Percentiles rank a stretch among this genome's conserved stretches.
Conservation (phyloP, 2,329 filamentous ascomycete species). For the Ophiosphaerella herpotricha region DNA sequence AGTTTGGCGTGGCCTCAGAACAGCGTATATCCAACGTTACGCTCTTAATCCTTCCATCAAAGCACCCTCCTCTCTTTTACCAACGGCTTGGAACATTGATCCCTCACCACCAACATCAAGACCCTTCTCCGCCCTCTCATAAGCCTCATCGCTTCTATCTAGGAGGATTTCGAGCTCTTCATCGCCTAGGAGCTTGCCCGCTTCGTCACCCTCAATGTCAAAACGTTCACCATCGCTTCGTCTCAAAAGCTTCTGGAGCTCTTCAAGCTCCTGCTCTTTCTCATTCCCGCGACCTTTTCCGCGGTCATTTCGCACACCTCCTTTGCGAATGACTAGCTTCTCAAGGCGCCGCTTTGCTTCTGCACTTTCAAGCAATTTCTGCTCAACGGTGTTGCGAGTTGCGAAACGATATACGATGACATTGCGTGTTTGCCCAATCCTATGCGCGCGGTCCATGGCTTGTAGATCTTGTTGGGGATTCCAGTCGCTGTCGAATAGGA, state of each 20-base stretch:
- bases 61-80: conserved; percentile 67
- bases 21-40: conserved; percentile 6
- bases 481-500: conserved; percentile 89
- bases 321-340: conserved; percentile 94
- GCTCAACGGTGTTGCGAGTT: conserved; percentile 90
- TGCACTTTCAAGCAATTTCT: conserved; percentile 81
- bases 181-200: conserved; percentile 71
- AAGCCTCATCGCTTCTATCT: conserved; percentile 72
- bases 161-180: conserved; percentile 77
- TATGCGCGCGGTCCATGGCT: conserved; percentile 91
- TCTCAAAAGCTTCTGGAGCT: conserved; percentile 52
- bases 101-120: conserved; percentile 69
- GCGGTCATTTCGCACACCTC: conserved; percentile 64
- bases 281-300: conserved; percentile 55
- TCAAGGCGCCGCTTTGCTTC: conserved; percentile 91
- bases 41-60: conserved; percentile 56
- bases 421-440: conserved; percentile 89
- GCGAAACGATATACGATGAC: conserved; percentile 94
- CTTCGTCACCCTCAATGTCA: conserved; percentile 59
- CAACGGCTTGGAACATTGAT: conserved; percentile 72
- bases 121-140: conserved; percentile 76
- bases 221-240: conserved; percentile 72
- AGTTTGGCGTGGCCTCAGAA: background rate
- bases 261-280: conserved; percentile 52
- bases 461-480: conserved; percentile 98